Conservation (phyloP, 495 filamentous ascomycete species). For the Talaromyces stipitatus region DNA sequence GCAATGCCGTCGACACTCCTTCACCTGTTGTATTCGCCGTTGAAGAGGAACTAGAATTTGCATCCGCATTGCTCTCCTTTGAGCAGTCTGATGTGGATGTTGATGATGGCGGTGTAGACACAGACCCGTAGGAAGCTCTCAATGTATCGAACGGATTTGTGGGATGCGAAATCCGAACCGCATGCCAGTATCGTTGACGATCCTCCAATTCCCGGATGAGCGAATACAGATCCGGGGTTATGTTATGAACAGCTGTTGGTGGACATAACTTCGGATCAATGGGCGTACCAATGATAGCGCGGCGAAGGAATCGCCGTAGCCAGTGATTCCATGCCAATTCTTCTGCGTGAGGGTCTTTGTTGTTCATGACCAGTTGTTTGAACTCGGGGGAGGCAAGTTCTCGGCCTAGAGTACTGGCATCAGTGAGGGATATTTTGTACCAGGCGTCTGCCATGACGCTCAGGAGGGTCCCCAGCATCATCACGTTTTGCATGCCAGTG, state of each 20-base stretch:
- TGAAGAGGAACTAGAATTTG: neutral
- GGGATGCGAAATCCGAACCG: conserved; percentile 12
- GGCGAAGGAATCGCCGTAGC: conserved; percentile 32
- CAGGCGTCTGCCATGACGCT: conserved; percentile 55
- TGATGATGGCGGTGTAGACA: neutral
- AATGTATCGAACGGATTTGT: neutral
- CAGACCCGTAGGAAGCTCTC: neutral
- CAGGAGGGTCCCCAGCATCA: conserved; percentile 59
- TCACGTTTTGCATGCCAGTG: conserved; percentile 51
- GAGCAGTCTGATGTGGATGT: neutral
- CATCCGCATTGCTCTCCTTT: neutral
- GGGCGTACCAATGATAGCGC: conserved; percentile 27
- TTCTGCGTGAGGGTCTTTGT: conserved; percentile 13
- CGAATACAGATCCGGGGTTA: conserved; percentile 24
- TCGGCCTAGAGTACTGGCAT: conserved; percentile 27
- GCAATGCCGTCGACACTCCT: neutral
- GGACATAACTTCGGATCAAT: conserved; percentile 12
- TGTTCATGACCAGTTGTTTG: conserved; percentile 17
- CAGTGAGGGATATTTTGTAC: conserved; percentile 29
- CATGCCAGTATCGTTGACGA: conserved; percentile 36
- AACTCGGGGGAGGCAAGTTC: conserved; percentile 27
- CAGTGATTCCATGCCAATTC: conserved; percentile 25
- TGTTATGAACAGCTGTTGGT: conserved; percentile 13
- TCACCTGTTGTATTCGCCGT: neutral
- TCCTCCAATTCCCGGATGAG: conserved; percentile 33